Conservation (phyloP, 2,329 filamentous ascomycete species). For the Cladosporium sp. region DNA sequence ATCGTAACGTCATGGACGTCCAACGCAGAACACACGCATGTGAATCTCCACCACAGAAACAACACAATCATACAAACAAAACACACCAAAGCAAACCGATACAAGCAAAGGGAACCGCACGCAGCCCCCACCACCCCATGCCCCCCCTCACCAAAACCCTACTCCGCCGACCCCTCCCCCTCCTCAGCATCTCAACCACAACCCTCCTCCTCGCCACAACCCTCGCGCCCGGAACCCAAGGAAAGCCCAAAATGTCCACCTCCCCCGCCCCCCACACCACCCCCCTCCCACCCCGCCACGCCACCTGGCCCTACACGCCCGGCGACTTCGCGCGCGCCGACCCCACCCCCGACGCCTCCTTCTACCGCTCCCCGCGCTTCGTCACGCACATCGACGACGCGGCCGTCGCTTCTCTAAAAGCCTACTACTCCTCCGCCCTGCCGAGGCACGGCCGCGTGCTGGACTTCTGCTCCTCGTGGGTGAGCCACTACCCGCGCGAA, state of each 20-base stretch:
- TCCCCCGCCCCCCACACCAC: constrained; percentile 17
- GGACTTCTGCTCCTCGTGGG: constrained; percentile 48
- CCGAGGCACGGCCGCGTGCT: constrained; percentile 38
- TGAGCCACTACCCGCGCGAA: constrained; percentile 38
- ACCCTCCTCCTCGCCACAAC: constrained; percentile 15
- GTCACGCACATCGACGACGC: constrained; percentile 50
- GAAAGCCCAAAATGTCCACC: background rate
- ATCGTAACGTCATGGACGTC: background rate
- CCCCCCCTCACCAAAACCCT: constrained; percentile 14
- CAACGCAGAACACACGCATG: background rate
- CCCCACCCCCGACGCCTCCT: constrained; percentile 29
- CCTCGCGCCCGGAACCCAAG: constrained; percentile 2
- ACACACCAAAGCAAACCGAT: background rate
- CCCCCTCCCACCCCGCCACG: constrained; percentile 26
- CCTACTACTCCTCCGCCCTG: constrained; percentile 42
- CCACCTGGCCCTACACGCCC: constrained; percentile 30
- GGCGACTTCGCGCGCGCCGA: constrained; percentile 38
- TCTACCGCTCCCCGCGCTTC: constrained; percentile 42
- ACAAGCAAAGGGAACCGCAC: too few species aligned
- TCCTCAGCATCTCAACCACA: constrained; percentile 17
- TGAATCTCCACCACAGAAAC: background rate
- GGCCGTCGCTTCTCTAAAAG: constrained; percentile 38
- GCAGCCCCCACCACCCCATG: background rate
- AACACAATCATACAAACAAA: background rate
- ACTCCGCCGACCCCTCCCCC: constrained; percentile 15